Base-by-base conservation (phyloP, 2,329 filamentous ascomycete genomes). In the Fusarium dimerum region DNA sequence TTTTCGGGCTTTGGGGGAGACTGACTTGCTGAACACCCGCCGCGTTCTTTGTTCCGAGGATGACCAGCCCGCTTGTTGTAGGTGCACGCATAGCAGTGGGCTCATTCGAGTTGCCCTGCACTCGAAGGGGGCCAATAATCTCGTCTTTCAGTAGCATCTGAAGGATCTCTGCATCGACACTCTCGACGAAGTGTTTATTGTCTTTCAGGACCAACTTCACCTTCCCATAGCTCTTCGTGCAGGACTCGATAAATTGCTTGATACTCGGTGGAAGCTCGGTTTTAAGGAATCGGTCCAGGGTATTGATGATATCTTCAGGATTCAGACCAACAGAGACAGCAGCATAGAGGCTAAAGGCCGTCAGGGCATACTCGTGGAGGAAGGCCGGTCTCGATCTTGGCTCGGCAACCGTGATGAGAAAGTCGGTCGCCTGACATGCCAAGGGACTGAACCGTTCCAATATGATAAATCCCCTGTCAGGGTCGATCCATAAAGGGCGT, bases 351-450 rank as follows among this genome's bases (percentile, higher is more conserved):
- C 90, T 94, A 73, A 96, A 90, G 17, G 88, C 83, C 2, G 90
- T 96, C 66, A 96, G 80, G 41, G 84, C 81, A 71, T 96, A 96
- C 72, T 96, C 92, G 74, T 96, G 92, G 44, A 96, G 80, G 66
- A 90, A 90, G 6, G 84, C 86, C 45, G 92, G 92, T 49, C 92
- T 84, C 29, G 90, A 95, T 52, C 90, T 78, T 18, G 92, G 92
- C 74, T 96, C 92, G 52, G 92, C 90, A 62, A 96, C 91, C 39
- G 92, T 95, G 63, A 92, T 94, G 52, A 96, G 78, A 68, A 96
- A 95, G 69, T 94, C 90, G 67, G 94, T 90, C 1, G 90, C 91
- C 64, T 90, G 86, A 43, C 85, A 80, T 50, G 91, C 90, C 48
- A 92, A 76, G 1, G 90, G 87, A 42, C 87, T 90, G 74, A 95